Evolutionary conservation across 139 green algal genomes (phyloP).

Genomic region (Coelastrella sp.): DNA sequence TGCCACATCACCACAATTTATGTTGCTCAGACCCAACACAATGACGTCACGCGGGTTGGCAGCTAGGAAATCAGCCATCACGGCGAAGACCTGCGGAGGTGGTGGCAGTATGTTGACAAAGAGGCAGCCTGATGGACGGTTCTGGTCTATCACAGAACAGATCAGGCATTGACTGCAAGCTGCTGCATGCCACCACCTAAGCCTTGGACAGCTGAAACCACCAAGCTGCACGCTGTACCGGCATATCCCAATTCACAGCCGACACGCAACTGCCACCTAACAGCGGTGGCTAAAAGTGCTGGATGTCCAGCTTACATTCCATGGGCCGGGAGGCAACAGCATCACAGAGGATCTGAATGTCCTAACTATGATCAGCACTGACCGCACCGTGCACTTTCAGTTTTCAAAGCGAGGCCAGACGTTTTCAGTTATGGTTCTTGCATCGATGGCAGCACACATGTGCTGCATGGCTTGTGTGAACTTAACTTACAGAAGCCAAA

Average conservation of each 20-base stretch:
- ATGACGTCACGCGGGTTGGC: conserved; percentile 28
- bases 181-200: too few species aligned
- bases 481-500: neutral
- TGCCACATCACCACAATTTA: conserved; percentile 6
- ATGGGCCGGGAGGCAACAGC: neutral
- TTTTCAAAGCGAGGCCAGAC: too few species aligned
- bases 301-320: too few species aligned
- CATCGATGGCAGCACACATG: too few species aligned
- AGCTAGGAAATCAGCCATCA: conserved; percentile 39
- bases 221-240: too few species aligned
- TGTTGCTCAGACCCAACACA: conserved; percentile 39
- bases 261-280: neutral
- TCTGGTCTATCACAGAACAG: too few species aligned
- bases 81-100: conserved; percentile 6
- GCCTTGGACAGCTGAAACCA: too few species aligned
- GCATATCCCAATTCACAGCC: neutral
- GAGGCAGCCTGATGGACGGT: neutral
- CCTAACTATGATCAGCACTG: neutral
- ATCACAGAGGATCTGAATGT: neutral
- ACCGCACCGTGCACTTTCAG: too few species aligned
- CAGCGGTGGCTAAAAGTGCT: too few species aligned
- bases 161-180: too few species aligned
- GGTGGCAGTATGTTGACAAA: neutral
- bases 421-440: too few species aligned
- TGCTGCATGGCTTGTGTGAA: too few species aligned